Evolutionary conservation across 306 rosid species (phyloP), one percentile per base, ranked within the genome.

Genomic region (Vigna radiata): DNA sequence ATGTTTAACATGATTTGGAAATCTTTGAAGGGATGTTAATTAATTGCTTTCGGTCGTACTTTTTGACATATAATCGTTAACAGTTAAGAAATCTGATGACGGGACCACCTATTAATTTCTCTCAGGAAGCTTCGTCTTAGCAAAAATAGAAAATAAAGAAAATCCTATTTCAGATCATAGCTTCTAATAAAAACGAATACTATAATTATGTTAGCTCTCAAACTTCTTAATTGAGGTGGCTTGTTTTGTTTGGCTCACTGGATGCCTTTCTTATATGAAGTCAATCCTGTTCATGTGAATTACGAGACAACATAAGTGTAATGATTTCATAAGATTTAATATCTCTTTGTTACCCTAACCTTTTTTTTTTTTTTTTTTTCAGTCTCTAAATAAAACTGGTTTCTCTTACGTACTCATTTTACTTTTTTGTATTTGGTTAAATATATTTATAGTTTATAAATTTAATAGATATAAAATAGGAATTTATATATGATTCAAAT

Each of bases 61-160:
- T 17, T 62, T 62, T 48, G n/a, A 15, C 3, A 41, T 47, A 47
- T 75, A 39, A 75, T 33, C 12, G 61, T 61, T 44, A 73, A 49
- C 29, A 75, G 56, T 52, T 23, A 25, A 23, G 46, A 68, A 41
- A 59, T 58, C 44, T 61, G 31, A 69, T 48, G 62, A 31, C 47
- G 82, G 64, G 76, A 78, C 82, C 68, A 39, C 54, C 14, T 15
- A 47, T 29, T 25, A 25, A 25, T 14, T 70, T 10, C 18, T 78
- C 15, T 75, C 48, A 44, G 31, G 70, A 77, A 82, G 56, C 39
- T 82, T 82, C 82, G 79, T 54, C 27, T 29, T 4, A 29, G 33
- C 33, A 4, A 29, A 29, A 29, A 29, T 25, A 29, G 5, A 29
- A 4, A 29, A 29, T 29, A 4, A 29, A 4, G 5, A 29, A 29